Conservation (phyloP, 805 yeast genomes). For the Metschnikowia lochheadii region DNA sequence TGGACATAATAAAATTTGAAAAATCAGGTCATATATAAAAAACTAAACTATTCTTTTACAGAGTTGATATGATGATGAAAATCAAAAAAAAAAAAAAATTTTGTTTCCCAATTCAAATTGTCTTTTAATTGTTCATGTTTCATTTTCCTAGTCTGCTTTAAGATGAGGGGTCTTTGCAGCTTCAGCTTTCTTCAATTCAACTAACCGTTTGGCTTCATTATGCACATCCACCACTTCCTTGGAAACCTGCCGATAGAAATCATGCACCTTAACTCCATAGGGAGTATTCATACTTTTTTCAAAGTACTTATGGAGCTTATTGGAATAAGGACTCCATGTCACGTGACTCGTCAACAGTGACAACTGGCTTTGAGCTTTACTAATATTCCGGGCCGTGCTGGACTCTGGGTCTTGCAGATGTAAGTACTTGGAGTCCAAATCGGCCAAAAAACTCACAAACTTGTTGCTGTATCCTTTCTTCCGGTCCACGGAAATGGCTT, state of each 20-base stretch:
- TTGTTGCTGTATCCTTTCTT: conserved; percentile 55
- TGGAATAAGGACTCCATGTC: conserved; percentile 29
- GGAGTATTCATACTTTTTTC: conserved; percentile 44
- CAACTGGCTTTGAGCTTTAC: conserved; percentile 23
- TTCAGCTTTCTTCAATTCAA: conserved; percentile 43
- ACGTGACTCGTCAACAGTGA: conserved; percentile 37
- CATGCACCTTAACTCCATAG: conserved; percentile 57
- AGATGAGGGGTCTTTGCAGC: too few species aligned
- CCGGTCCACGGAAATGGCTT: conserved; percentile 61
- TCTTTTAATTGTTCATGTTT: too few species aligned
- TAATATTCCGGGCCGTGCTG: conserved; percentile 28
- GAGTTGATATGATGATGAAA: too few species aligned
- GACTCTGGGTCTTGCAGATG: conserved; percentile 54
- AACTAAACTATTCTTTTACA: too few species aligned
- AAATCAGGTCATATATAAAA: too few species aligned
- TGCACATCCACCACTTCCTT: conserved; percentile 63
- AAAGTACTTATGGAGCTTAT: conserved; percentile 40
- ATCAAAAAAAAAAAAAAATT: too few species aligned
- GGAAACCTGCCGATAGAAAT: conserved; percentile 53
- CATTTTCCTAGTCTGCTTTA: too few species aligned
- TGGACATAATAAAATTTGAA: too few species aligned
- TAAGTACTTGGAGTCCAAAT: conserved; percentile 54
- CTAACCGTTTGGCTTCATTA: conserved; percentile 68
- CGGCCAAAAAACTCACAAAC: conserved; percentile 53
- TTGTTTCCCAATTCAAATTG: too few species aligned